Conservation (phyloP, 805 yeast species). For the Candida sakaeoensis region DNA sequence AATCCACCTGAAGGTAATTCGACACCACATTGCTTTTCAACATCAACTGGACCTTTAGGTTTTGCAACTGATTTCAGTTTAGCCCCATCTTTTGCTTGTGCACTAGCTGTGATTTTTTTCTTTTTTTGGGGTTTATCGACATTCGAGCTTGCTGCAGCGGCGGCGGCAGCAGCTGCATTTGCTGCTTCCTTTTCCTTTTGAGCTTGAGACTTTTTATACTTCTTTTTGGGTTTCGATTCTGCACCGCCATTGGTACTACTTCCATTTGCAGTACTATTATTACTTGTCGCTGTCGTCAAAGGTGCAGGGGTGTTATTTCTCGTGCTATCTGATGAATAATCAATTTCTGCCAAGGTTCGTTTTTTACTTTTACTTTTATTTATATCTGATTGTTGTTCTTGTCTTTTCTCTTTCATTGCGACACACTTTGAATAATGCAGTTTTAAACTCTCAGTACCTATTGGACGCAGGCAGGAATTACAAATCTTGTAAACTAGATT, state of each 20-base stretch:
- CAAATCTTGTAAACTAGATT: constrained; percentile 37
- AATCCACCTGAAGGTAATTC: constrained; percentile 89
- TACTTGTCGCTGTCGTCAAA: constrained; percentile 16
- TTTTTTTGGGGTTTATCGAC: not conserved
- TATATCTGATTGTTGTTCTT: constrained; percentile 17
- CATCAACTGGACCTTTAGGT: constrained; percentile 81
- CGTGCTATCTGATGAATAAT: constrained; percentile 36
- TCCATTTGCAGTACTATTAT: not conserved
- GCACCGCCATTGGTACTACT: not conserved
- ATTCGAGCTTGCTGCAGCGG: constrained; percentile 19
- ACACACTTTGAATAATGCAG: constrained; percentile 34
- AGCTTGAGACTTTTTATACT: constrained; percentile 41
- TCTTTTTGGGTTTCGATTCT: constrained; percentile 33
- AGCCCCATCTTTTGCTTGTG: constrained; percentile 21
- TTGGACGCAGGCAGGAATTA: constrained; percentile 36
- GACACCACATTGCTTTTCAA: constrained; percentile 94
- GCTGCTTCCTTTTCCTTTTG: constrained; percentile 46
- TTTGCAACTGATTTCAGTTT: constrained; percentile 44
- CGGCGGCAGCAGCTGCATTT: constrained; percentile 44
- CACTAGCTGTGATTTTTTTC: constrained; percentile 22
- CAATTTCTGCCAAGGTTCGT: constrained; percentile 20
- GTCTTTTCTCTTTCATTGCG: constrained; percentile 35
- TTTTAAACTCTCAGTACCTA: constrained; percentile 31
- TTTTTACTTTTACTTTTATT: constrained; percentile 7
- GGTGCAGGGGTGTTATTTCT: constrained; percentile 37